phyloP scores from a whole-genome alignment of 306 rosid species.

The Geum urbanum region DNA sequence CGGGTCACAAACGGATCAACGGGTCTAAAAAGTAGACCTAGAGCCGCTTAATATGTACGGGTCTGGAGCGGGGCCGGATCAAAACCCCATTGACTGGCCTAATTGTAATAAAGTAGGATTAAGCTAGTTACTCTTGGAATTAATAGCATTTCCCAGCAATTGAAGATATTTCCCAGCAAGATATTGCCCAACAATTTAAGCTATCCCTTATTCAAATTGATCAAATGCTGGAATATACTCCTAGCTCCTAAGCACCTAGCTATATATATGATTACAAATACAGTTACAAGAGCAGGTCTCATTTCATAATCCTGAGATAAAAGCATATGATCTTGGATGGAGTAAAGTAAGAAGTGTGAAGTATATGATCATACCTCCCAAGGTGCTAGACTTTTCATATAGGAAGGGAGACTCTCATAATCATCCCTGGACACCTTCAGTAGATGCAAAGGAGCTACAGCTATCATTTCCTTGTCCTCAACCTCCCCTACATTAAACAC shows the following conservation, averaged over 20 bases:
- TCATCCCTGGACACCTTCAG: constrained; percentile 52
- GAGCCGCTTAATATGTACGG: too few species aligned
- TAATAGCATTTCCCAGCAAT: background rate
- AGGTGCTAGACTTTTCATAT: constrained; percentile 70
- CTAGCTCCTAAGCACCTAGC: background rate
- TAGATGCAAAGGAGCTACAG: constrained; percentile 31
- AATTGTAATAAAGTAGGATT: background rate
- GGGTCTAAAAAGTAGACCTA: too few species aligned
- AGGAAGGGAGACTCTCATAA: constrained; percentile 69
- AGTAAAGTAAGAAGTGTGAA: constrained; percentile 6
- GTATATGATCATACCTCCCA: constrained; percentile 72
- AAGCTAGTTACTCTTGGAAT: background rate
- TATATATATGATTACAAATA: background rate
- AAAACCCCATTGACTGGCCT: too few species aligned
- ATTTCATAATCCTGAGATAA: background rate
- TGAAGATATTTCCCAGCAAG: too few species aligned
- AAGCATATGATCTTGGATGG: background rate
- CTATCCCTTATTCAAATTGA: background rate
- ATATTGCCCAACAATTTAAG: too few species aligned
- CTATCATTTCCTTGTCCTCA: constrained; percentile 30
- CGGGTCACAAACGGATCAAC: too few species aligned
- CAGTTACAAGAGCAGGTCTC: constrained; percentile 1
- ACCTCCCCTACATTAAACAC: constrained; percentile 34
- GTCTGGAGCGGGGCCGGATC: too few species aligned
- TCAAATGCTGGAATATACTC: background rate